Conservation (phyloP, 2,329 filamentous ascomycete species). For the Esteya vermicola region DNA sequence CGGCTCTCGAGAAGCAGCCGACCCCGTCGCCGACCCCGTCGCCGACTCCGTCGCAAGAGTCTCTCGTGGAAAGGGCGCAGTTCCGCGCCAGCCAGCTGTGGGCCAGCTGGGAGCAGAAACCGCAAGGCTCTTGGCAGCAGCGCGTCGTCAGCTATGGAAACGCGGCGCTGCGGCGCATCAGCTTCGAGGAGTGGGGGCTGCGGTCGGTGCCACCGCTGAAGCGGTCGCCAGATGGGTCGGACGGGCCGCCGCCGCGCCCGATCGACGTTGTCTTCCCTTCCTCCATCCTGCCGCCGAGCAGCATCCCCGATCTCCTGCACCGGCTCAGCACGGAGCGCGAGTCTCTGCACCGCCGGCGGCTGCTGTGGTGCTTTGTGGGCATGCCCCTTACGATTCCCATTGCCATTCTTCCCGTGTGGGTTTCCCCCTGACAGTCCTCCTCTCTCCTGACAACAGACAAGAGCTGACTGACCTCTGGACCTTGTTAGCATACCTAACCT, state of each 20-base stretch:
- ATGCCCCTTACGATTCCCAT: conserved; percentile 78
- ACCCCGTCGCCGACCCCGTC: not conserved
- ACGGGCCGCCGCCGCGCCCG: conserved; percentile 18
- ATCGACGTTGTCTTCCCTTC: conserved; percentile 67
- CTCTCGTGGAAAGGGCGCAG: conserved; percentile 54
- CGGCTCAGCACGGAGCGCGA: conserved; percentile 69
- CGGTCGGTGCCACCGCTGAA: conserved; percentile 85
- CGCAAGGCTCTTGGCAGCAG: conserved; percentile 69
- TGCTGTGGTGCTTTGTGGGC: conserved; percentile 68
- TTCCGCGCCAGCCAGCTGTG: conserved; percentile 62
- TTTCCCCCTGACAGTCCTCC: not conserved
- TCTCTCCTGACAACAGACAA: not conserved
- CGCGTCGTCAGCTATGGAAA: conserved; percentile 79
- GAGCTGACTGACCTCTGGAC: not conserved
- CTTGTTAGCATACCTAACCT: conserved; percentile 84
- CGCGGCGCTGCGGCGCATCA: conserved; percentile 68
- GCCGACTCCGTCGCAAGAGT: conserved; percentile 10
- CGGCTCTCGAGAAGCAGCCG: not conserved
- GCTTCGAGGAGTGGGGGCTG: conserved; percentile 94
- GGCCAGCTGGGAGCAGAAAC: conserved; percentile 75
- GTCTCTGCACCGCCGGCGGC: conserved; percentile 56
- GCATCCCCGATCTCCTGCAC: conserved; percentile 50
- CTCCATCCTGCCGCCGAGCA: conserved; percentile 49
- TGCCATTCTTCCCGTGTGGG: conserved; percentile 74
- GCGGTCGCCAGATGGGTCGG: conserved; percentile 28